Percentiles rank a stretch among this genome's conserved stretches.
phyloP scores from a whole-genome alignment of 352 stramenopile species.

The Phytophthora pisi region DNA sequence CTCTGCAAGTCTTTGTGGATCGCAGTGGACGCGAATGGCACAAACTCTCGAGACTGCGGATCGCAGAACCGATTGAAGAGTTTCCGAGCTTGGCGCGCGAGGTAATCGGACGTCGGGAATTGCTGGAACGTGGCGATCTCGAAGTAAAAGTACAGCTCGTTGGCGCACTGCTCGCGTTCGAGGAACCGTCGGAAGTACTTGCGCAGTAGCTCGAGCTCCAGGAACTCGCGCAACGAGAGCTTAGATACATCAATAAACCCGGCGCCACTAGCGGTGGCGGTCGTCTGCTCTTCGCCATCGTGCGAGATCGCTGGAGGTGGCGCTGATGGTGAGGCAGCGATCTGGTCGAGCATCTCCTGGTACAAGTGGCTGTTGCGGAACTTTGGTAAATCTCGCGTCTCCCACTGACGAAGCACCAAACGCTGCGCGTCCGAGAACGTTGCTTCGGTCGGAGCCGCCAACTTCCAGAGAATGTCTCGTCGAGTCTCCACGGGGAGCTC shows the following conservation, averaged over 20 bases:
- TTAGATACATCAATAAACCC: constrained; percentile 53
- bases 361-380: constrained; percentile 49
- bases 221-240: constrained; percentile 64
- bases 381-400: constrained; percentile 49
- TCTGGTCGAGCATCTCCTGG: constrained; percentile 48
- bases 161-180: constrained; percentile 73
- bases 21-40: constrained; percentile 39
- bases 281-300: constrained; percentile 18
- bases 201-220: constrained; percentile 61
- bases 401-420: constrained; percentile 61
- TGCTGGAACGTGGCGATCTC: constrained; percentile 76
- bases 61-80: constrained; percentile 73
- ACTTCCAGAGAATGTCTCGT: constrained; percentile 69
- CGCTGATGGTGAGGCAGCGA: constrained; percentile 9
- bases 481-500: constrained; percentile 65
- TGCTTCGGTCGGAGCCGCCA: constrained; percentile 58
- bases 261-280: constrained; percentile 9
- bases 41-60: constrained; percentile 61
- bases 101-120: constrained; percentile 77
- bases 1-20: constrained; percentile 40
- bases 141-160: constrained; percentile 80
- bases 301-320: constrained; percentile 19
- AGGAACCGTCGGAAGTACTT: constrained; percentile 72
- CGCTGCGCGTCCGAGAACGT: constrained; percentile 68
- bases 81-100: constrained; percentile 69